A percentile compares a stretch with the other conserved stretches of the same genome.
phyloP scores from a whole-genome alignment of 495 filamentous ascomycete genomes.

The Penicilliopsis zonata region DNA sequence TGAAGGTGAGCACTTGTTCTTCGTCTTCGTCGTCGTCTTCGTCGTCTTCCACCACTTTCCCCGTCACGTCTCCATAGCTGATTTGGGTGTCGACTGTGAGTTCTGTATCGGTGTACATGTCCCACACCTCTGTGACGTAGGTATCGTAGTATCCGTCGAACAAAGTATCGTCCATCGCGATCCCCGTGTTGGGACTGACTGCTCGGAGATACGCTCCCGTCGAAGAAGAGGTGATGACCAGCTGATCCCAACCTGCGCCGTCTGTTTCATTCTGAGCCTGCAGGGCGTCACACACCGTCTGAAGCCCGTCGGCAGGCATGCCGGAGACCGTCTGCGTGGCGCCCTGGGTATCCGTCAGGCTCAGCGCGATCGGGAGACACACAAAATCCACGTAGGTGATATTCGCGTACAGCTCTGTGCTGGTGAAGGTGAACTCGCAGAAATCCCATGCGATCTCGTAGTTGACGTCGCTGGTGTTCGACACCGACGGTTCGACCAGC shows the following conservation, averaged over 20 bases:
- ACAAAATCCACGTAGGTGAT: slow-evolving; percentile 70
- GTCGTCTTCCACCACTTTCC: slow-evolving; percentile 34
- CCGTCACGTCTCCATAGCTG: slow-evolving; percentile 35
- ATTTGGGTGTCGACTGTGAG: slow-evolving; percentile 56
- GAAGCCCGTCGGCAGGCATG: slow-evolving; percentile 43
- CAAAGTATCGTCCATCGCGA: slow-evolving; percentile 39
- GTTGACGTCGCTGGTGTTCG: slow-evolving; percentile 54
- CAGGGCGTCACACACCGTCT: slow-evolving; percentile 40
- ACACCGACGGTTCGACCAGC: slow-evolving; percentile 59
- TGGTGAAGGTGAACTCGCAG: slow-evolving; percentile 64
- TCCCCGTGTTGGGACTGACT: slow-evolving; percentile 53
- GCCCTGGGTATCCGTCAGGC: slow-evolving; percentile 42
- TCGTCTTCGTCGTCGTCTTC: too few relatives aligned
- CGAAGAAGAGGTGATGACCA: slow-evolving; percentile 36
- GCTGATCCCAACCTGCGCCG: slow-evolving; percentile 48
- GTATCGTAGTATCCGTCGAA: slow-evolving; percentile 50
- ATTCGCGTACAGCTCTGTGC: slow-evolving; percentile 56
- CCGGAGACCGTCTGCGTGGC: slow-evolving; percentile 44
- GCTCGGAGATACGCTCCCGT: slow-evolving; percentile 45
- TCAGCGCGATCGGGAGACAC: slow-evolving; percentile 49
- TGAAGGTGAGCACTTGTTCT: slow-evolving; percentile 43
- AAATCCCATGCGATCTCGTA: slow-evolving; percentile 55
- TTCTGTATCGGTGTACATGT: slow-evolving; percentile 35
- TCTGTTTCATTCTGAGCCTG: slow-evolving; percentile 39
- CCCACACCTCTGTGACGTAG: slow-evolving; percentile 56